A percentile compares a stretch with the other conserved stretches of the same genome.
Evolutionary conservation across 2,329 filamentous ascomycete species (phyloP).

Genomic region (Hypomyces rosellus): DNA sequence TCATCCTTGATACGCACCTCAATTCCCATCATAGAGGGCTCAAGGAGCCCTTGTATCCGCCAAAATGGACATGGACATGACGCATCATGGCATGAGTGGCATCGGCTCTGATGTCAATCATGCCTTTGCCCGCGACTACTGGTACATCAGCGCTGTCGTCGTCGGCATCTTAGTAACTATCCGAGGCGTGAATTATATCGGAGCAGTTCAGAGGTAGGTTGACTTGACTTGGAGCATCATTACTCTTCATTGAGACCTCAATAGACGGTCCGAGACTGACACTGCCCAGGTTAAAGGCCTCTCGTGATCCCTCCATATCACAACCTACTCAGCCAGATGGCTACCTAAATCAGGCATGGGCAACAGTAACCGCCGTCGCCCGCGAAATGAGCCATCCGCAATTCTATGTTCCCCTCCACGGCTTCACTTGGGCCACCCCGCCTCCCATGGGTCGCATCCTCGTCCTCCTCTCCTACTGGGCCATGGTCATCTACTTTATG

Average conservation of each 20-base stretch:
- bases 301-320: slow-evolving; percentile 35
- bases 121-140: slow-evolving; percentile 48
- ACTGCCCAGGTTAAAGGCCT: slow-evolving; percentile 39
- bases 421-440: slow-evolving; percentile 51
- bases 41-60: too few species aligned
- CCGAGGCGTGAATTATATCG: slow-evolving; percentile 38
- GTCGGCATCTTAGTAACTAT: slow-evolving; percentile 36
- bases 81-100: slow-evolving; percentile 27
- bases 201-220: slow-evolving; percentile 36
- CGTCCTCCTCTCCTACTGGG: slow-evolving; percentile 51
- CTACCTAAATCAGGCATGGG: slow-evolving; percentile 44
- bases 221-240: neutral
- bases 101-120: slow-evolving; percentile 40
- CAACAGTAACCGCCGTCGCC: slow-evolving; percentile 50
- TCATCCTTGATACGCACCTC: neutral
- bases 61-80: slow-evolving; percentile 19
- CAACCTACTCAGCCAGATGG: slow-evolving; percentile 49
- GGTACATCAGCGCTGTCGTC: slow-evolving; percentile 51
- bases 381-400: slow-evolving; percentile 54
- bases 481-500: slow-evolving; percentile 53
- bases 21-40: too few species aligned
- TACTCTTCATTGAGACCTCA: neutral
- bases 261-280: neutral
- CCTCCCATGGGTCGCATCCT: slow-evolving; percentile 52
- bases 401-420: slow-evolving; percentile 39